Evolutionary conservation across 495 filamentous ascomycete genomes (phyloP).

Genomic region (Lichenothelia convexa): DNA sequence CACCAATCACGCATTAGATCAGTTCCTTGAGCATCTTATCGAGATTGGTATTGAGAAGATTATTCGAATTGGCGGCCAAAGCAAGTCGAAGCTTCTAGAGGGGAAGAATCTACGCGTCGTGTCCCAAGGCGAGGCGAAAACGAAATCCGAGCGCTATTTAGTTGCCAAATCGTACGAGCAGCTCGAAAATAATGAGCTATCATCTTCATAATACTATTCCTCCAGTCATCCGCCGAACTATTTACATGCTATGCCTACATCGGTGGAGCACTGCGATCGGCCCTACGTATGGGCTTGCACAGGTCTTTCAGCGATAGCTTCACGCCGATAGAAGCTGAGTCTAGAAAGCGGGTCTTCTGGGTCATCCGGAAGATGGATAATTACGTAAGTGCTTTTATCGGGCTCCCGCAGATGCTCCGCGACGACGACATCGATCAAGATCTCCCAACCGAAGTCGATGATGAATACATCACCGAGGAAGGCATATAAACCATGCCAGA

Average conservation of each 20-base stretch:
- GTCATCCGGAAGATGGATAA: constrained; percentile 9
- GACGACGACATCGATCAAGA: constrained; percentile 15
- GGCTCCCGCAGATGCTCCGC: constrained; percentile 6
- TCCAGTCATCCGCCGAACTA: constrained; percentile 9
- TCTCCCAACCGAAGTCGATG: constrained; percentile 8
- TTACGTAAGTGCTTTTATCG: constrained; percentile 9
- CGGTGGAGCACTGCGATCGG: constrained; percentile 9
- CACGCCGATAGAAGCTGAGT: constrained; percentile 10
- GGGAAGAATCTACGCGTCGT: constrained; percentile 29
- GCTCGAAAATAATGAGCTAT: no score
- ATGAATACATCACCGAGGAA: constrained; percentile 6
- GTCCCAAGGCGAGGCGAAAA: no score
- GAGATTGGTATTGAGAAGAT: constrained; percentile 37
- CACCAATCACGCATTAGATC: constrained; percentile 67
- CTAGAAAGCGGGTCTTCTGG: constrained; percentile 10
- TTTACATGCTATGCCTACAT: constrained; percentile 11
- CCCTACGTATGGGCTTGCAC: constrained; percentile 13
- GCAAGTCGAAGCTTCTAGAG: constrained; percentile 38
- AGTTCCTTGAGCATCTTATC: constrained; percentile 46
- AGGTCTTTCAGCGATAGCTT: constrained; percentile 6
- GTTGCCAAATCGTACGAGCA: no score
- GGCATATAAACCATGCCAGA: not conserved
- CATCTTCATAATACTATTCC: constrained; percentile 12
- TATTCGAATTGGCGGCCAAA: constrained; percentile 50
- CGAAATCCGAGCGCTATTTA: no score